Evolutionary conservation across 345 rosid species (phyloP).

Genomic region (Euphorbia pulcherrima): DNA sequence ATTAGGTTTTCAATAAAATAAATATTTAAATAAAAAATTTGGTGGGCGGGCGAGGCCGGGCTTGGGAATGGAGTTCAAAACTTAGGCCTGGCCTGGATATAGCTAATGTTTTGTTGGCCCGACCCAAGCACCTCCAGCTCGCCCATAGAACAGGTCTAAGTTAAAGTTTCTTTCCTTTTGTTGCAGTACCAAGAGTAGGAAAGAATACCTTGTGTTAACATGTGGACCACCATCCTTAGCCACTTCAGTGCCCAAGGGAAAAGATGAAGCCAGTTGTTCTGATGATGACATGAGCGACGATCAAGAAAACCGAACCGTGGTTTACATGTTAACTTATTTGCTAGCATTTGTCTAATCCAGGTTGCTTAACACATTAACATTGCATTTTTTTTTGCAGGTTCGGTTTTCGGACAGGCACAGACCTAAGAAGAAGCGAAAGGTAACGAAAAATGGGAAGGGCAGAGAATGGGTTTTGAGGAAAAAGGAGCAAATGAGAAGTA

Average conservation of each 20-base stretch:
- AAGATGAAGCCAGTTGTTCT: conserved; percentile 55
- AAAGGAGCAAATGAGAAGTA: conserved; percentile 81
- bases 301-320: conserved; percentile 59
- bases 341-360: background rate
- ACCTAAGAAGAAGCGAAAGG: conserved; percentile 74
- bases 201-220: conserved; percentile 78
- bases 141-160: no score
- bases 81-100: no score
- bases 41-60: no score
- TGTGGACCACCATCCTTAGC: conserved; percentile 64
- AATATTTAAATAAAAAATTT: no score
- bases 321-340: conserved; percentile 10
- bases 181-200: conserved; percentile 68
- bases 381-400: conserved; percentile 37
- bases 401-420: conserved; percentile 61
- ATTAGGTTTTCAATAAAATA: no score
- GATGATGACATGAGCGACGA: conserved; percentile 59
- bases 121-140: no score
- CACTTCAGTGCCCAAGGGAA: conserved; percentile 44
- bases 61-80: no score
- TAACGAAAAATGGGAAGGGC: conserved; percentile 60
- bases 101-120: no score
- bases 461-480: conserved; percentile 76
- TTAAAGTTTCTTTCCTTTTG: conserved; percentile 7
- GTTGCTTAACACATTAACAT: background rate